A percentile compares a stretch with the other conserved stretches of the same genome.
These are phyloP conservation scores for Cercospora nicotianae DNA, from an alignment of 2,329 filamentous ascomycete genomes.

Conservation along the genomic window DNA sequence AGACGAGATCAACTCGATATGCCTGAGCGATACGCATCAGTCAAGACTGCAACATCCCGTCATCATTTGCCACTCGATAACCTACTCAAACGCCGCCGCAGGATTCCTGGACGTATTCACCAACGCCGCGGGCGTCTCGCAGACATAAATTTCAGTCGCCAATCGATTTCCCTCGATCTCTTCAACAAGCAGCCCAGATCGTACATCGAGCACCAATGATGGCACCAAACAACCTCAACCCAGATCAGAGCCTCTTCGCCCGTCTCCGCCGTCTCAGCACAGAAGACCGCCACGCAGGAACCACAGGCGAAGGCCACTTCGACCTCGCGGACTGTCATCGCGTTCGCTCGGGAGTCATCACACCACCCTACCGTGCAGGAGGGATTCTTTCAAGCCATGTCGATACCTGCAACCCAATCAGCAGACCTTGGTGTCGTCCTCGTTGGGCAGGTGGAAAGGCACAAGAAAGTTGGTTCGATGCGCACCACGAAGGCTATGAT, in stretches of 20 bases:
- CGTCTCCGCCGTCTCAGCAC: not conserved
- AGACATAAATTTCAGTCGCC: not conserved
- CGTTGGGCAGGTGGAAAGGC: not conserved
- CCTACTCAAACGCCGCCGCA: not conserved
- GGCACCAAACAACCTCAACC: not conserved
- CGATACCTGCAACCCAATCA: not conserved
- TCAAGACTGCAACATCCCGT: not conserved
- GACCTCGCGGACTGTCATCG: constrained; percentile 1
- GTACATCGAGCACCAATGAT: not conserved
- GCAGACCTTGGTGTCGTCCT: not conserved
- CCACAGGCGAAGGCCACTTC: constrained; percentile 3
- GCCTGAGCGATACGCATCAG: not conserved
- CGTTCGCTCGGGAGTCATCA: not conserved
- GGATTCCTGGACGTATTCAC: not conserved
- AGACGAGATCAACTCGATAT: not conserved
- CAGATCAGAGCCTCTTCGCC: not conserved
- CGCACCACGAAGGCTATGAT: not conserved
- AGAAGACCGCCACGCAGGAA: not conserved
- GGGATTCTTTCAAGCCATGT: not conserved
- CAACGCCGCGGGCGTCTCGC: not conserved
- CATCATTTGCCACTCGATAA: not conserved
- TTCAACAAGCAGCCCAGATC: not conserved
- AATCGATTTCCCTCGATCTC: not conserved
- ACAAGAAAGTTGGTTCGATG: constrained; percentile 1
- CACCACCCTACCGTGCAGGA: not conserved